Conservation (phyloP, 2,329 filamentous ascomycete genomes). For the Didymella glomerata region DNA sequence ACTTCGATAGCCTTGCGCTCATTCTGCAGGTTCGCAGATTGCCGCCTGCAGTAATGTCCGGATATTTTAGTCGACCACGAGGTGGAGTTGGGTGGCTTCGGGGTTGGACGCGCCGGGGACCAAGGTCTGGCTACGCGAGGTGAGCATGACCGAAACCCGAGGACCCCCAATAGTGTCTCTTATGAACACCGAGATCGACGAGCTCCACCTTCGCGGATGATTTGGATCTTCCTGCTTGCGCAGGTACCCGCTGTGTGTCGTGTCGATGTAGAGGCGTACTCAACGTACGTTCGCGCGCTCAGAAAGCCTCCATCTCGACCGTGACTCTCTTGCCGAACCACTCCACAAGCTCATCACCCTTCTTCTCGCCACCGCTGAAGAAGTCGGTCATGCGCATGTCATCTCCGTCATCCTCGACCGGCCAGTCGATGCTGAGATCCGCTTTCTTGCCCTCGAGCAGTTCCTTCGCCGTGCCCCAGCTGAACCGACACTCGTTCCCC, state of each 20-base stretch:
- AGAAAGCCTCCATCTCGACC: conserved; percentile 78
- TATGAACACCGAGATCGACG: conserved; percentile 12
- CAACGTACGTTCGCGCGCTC: conserved; percentile 7
- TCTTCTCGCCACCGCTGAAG: conserved; percentile 62
- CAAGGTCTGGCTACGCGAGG: conserved; percentile 16
- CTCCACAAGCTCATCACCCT: conserved; percentile 71
- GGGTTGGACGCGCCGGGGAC: conserved; percentile 15
- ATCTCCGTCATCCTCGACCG: conserved; percentile 74
- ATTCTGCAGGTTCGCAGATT: conserved; percentile 19
- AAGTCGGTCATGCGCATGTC: conserved; percentile 78
- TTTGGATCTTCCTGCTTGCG: background rate
- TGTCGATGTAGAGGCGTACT: background rate
- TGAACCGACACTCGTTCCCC: conserved; percentile 91
- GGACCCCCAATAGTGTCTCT: background rate
- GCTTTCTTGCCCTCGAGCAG: conserved; percentile 80
- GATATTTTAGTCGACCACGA: background rate
- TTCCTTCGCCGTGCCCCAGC: conserved; percentile 95
- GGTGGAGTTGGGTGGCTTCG: conserved; percentile 22
- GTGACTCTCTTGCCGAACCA: conserved; percentile 84
- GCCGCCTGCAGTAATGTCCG: conserved; percentile 13
- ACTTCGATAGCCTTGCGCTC: conserved; percentile 12
- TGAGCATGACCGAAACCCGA: conserved; percentile 22
- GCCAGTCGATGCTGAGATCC: conserved; percentile 83
- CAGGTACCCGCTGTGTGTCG: background rate
- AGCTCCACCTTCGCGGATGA: background rate